Conservation (phyloP, 2,329 filamentous ascomycete species). For the Blastomyces emzantsi region DNA sequence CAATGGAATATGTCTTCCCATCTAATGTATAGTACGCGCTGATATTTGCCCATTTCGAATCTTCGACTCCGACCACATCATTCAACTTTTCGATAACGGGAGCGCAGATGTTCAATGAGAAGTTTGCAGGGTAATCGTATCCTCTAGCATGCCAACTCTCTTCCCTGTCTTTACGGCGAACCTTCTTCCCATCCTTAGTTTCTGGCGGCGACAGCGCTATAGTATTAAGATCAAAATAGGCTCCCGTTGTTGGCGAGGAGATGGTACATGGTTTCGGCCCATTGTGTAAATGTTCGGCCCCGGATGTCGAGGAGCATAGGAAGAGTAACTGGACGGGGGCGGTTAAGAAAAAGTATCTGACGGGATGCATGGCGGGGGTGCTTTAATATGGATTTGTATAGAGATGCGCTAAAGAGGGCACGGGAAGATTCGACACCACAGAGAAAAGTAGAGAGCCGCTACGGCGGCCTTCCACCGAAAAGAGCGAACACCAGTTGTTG, state of each 20-base stretch:
- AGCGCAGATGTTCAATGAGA: constrained; percentile 44
- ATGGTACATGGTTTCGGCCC: constrained; percentile 51
- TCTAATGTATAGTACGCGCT: constrained; percentile 42
- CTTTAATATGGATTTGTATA: too few species aligned
- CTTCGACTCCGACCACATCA: constrained; percentile 39
- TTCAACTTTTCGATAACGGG: constrained; percentile 41
- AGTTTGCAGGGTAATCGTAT: constrained; percentile 43
- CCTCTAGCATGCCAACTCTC: constrained; percentile 43
- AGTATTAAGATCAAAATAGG: constrained; percentile 55
- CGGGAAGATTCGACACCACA: background rate
- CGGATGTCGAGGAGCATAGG: constrained; percentile 24
- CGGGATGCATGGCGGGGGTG: constrained; percentile 29
- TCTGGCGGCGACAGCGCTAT: constrained; percentile 45
- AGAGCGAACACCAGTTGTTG: background rate
- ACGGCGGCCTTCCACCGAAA: background rate
- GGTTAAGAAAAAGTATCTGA: constrained; percentile 21
- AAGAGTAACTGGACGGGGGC: constrained; percentile 27
- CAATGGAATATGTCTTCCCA: constrained; percentile 39
- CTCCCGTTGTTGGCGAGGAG: constrained; percentile 50
- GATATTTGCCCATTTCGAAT: constrained; percentile 37
- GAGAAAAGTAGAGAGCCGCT: background rate
- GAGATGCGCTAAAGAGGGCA: background rate
- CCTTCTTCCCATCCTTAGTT: constrained; percentile 33
- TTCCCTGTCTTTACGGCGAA: constrained; percentile 30
- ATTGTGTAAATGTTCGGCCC: constrained; percentile 33